Percentiles rank a stretch among this genome's conserved stretches.
These are phyloP conservation scores for Solanum chaucha DNA, from an alignment of 257 asterid genomes.

Conservation along the genomic window DNA sequence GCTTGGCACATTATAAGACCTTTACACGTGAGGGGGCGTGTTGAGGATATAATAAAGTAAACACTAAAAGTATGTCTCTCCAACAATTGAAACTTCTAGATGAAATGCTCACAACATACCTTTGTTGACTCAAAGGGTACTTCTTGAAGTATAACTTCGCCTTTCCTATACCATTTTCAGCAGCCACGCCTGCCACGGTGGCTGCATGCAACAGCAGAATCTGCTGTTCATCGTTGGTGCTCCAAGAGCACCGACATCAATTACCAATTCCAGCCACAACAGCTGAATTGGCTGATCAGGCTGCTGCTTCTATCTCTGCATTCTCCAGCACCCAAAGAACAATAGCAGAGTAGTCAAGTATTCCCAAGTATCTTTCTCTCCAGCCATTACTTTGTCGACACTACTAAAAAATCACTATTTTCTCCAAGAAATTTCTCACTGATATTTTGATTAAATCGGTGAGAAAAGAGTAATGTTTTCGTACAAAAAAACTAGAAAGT, in stretches of 20 bases:
- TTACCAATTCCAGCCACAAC: slow-evolving; percentile 48
- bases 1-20: not conserved
- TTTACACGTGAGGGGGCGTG: not conserved
- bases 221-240: slow-evolving; percentile 37
- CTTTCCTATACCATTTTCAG: slow-evolving; percentile 47
- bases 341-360: slow-evolving; percentile 63
- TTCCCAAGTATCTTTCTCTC: slow-evolving; percentile 51
- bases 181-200: slow-evolving; percentile 58
- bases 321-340: slow-evolving; percentile 74
- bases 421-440: too few relatives aligned
- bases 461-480: not conserved
- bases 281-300: slow-evolving; percentile 54
- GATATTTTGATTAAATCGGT: too few relatives aligned
- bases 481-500: too few relatives aligned
- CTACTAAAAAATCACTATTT: slow-evolving; percentile 41
- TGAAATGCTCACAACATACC: slow-evolving; percentile 12
- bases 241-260: slow-evolving; percentile 70
- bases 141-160: slow-evolving; percentile 66
- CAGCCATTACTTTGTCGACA: slow-evolving; percentile 32
- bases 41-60: not conserved
- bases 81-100: too few relatives aligned
- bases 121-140: slow-evolving; percentile 74
- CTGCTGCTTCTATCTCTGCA: slow-evolving; percentile 61
- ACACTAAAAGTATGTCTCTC: not conserved
- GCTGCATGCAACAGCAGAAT: slow-evolving; percentile 60